Evolutionary conservation across 495 filamentous ascomycete genomes (phyloP).

Genomic region (Penicillium flavigenum): DNA sequence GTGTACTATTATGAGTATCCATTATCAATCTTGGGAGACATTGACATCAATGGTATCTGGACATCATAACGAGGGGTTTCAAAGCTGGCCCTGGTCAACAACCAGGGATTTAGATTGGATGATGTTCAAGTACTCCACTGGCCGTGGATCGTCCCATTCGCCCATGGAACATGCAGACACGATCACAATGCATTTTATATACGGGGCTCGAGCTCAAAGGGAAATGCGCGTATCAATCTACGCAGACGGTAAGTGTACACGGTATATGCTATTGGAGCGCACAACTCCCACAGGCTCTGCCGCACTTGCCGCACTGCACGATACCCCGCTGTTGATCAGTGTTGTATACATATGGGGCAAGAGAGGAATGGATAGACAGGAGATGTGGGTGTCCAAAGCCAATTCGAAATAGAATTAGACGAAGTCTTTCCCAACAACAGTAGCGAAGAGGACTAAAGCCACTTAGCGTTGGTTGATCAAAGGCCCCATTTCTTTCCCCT

Average conservation of each 20-base stretch:
- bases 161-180: background rate
- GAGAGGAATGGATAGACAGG: conserved; percentile 1
- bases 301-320: conserved; percentile 24
- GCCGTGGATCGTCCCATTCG: conserved; percentile 1
- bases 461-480: conserved; percentile 15
- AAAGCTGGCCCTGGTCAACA: background rate
- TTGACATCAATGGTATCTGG: conserved; percentile 8
- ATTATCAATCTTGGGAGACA: conserved; percentile 21
- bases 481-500: conserved; percentile 27
- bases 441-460: background rate
- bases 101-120: background rate
- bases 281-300: conserved; percentile 8
- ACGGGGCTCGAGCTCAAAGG: conserved; percentile 1
- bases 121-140: conserved; percentile 15
- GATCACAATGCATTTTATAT: conserved; percentile 10
- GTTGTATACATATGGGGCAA: background rate
- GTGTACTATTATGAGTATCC: conserved; percentile 10
- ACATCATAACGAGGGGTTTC: background rate
- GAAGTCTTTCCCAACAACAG: conserved; percentile 11
- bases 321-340: conserved; percentile 7
- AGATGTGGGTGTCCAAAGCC: background rate
- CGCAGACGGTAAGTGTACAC: conserved; percentile 14
- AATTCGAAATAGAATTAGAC: background rate
- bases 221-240: conserved; percentile 1
- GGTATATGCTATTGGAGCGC: background rate